Percentiles rank a stretch among this genome's conserved stretches.
Conservation (phyloP, 2,329 filamentous ascomycete genomes). For the Raffaelea albimanens region DNA sequence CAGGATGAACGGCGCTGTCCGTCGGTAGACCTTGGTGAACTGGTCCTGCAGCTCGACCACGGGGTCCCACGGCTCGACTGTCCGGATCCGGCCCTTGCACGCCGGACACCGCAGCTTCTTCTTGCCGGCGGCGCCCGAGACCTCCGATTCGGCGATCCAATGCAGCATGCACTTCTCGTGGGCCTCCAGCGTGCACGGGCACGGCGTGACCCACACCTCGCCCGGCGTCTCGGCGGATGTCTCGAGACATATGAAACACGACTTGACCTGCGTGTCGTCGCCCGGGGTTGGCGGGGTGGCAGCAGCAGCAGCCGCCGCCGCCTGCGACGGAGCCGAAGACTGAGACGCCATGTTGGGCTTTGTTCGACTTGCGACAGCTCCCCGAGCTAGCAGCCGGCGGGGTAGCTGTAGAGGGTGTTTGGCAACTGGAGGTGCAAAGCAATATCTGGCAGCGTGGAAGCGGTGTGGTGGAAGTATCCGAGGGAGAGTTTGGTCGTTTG, state of each 20-base stretch:
- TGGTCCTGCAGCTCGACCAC: slow-evolving; percentile 58
- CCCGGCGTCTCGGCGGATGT: slow-evolving; percentile 41
- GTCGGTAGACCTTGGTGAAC: slow-evolving; percentile 44
- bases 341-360: too few species aligned
- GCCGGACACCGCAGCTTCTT: slow-evolving; percentile 75
- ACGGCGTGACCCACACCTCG: slow-evolving; percentile 71
- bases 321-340: too few species aligned
- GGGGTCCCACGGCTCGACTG: slow-evolving; percentile 65
- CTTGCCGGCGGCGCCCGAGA: slow-evolving; percentile 40
- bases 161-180: slow-evolving; percentile 84
- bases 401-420: too few species aligned
- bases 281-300: too few species aligned
- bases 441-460: too few species aligned
- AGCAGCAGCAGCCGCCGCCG: too few species aligned
- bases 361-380: too few species aligned
- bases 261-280: too few species aligned
- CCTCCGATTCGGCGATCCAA: slow-evolving; percentile 88
- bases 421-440: too few species aligned
- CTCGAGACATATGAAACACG: slow-evolving; percentile 55
- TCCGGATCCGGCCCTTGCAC: slow-evolving; percentile 72
- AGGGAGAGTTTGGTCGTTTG: too few species aligned
- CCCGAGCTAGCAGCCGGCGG: too few species aligned
- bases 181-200: slow-evolving; percentile 80
- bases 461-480: too few species aligned
- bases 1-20: slow-evolving; percentile 53